Evolutionary conservation across 495 filamentous ascomycete genomes (phyloP).

Genomic region (Neurospora hispaniola): DNA sequence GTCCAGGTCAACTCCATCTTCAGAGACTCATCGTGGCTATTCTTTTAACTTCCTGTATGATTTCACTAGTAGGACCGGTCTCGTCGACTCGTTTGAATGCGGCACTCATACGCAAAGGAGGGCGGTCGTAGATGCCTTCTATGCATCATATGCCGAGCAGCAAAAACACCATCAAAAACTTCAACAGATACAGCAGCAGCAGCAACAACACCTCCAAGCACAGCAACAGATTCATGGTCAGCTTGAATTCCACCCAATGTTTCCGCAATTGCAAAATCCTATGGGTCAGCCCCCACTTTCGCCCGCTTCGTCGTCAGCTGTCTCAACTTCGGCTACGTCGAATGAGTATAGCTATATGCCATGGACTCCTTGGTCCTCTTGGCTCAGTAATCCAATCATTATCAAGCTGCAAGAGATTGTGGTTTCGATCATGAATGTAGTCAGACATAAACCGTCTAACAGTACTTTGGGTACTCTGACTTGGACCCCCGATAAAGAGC

Average conservation of each 20-base stretch:
- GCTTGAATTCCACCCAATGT: background rate
- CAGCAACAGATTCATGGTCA: background rate
- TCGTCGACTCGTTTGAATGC: slow-evolving; percentile 23
- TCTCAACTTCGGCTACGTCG: background rate
- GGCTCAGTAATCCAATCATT: slow-evolving; percentile 17
- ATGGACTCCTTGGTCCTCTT: slow-evolving; percentile 8
- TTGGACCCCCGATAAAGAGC: slow-evolving; percentile 17
- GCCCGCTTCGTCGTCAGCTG: background rate
- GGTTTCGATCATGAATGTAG: slow-evolving; percentile 15
- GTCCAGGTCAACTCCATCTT: background rate
- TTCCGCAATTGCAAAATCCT: slow-evolving; percentile 1
- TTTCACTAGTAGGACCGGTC: slow-evolving; percentile 21
- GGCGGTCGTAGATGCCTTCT: slow-evolving; percentile 15
- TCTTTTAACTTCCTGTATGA: slow-evolving; percentile 18
- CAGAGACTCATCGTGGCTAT: slow-evolving; percentile 11
- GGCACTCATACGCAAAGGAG: slow-evolving; percentile 16
- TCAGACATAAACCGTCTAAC: slow-evolving; percentile 15
- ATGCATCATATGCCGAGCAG: slow-evolving; percentile 10
- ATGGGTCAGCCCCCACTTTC: background rate
- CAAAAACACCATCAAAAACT: slow-evolving; percentile 1
- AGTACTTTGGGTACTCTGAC: slow-evolving; percentile 14
- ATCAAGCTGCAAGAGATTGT: slow-evolving; percentile 19
- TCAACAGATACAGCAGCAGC: background rate
- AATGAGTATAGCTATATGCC: background rate
- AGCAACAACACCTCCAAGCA: background rate